phyloP scores from a whole-genome alignment of 177 flowering plant genomes.

The Telopea speciosissima region DNA sequence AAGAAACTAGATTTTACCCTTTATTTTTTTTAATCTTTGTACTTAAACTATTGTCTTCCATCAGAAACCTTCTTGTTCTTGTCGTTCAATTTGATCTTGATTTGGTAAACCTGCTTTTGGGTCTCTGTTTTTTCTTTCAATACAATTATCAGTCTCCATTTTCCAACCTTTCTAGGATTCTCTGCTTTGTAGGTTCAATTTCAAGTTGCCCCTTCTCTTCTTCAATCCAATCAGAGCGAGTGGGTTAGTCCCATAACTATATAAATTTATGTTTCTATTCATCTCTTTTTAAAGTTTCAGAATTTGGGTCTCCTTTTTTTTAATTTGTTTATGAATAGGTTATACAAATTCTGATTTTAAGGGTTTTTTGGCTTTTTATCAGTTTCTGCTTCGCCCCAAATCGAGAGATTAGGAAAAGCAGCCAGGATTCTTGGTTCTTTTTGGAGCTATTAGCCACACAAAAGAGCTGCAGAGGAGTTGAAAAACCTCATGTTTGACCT shows the following conservation, averaged over 20 bases:
- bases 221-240: not conserved
- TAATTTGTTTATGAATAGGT: not conserved
- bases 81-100: not conserved
- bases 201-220: not conserved
- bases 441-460: too few relatives aligned
- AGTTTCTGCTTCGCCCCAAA: not conserved
- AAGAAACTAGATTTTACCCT: too few relatives aligned
- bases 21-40: too few relatives aligned
- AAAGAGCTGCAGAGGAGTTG: too few relatives aligned
- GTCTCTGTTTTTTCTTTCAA: not conserved
- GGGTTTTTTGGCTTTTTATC: not conserved
- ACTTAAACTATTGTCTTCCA: not conserved
- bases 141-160: not conserved
- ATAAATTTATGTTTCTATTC: not conserved
- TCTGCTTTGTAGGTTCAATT: not conserved
- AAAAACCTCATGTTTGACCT: too few relatives aligned
- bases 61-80: not conserved
- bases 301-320: not conserved
- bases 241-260: not conserved
- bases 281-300: not conserved
- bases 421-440: too few relatives aligned
- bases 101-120: not conserved
- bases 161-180: not conserved
- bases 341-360: not conserved
- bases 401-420: not conserved